Base-by-base conservation (phyloP, 2,329 filamentous ascomycete species). In the Colletotrichum sp. region DNA sequence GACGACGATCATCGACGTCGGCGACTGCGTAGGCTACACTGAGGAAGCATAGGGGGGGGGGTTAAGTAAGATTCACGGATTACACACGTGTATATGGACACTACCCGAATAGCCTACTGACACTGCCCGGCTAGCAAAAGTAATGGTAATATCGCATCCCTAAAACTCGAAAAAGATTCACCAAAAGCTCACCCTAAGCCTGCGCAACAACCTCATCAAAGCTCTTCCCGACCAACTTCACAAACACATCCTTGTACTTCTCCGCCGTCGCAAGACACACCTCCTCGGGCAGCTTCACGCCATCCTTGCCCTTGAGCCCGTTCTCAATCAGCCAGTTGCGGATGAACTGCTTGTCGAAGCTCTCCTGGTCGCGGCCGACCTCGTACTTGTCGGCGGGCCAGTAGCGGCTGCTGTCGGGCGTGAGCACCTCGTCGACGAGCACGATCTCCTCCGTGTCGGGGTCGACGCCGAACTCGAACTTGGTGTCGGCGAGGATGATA, bases 321-420 rank as follows among this genome's bases (percentile, higher is more conserved):
- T 94, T 88, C 64, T 83, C 85, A 4, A 92, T 93, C 80, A 98
- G 85, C 95, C 95, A 98, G 85, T 98, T 93, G 44, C 96, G 89
- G 79, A 98, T 84, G 81, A 90, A 93, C 86, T 96, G 94, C 89
- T 98, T 98, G 83, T 98, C 96, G 79, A 96, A 97, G 85, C 95
- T 97, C 71, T 93, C 90, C 87, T 98, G 95, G 72, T 94, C 90
- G 77, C 89, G 89, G 3, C 96, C 96, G 21, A 94, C 85, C 82
- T 92, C 90, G 82, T 96, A 98, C 62, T 89, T 89, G 59, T 92
- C 92, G 78, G 90, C 91, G 1, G 93, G 93, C 96, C 96, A 99
- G 89, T 98, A 98, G 18, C 96, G 91, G 67, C 94, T 96, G 71
- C 91, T 94, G 83, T 95, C 94, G 4, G 96, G 95, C 9, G 93